A percentile compares a stretch with the other conserved stretches of the same genome.
Conservation (phyloP, 2,329 filamentous ascomycete genomes). For the Pseudocercospora musae region DNA sequence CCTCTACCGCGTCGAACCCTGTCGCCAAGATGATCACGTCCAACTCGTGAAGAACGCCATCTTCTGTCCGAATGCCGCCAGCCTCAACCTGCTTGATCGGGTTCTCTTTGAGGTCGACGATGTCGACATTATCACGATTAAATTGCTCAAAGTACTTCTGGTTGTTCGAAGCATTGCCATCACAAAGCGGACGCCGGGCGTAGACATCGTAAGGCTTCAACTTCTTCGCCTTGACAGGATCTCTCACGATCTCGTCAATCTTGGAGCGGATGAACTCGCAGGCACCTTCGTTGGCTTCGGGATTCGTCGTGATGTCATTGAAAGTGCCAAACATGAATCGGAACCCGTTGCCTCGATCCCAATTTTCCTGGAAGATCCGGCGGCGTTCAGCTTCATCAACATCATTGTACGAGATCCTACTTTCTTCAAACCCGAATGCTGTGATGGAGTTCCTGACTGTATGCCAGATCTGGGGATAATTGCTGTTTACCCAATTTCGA, state of each 20-base stretch:
- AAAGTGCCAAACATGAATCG: constrained; percentile 54
- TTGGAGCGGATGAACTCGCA: constrained; percentile 58
- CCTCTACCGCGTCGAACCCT: constrained; percentile 43
- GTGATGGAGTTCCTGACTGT: constrained; percentile 30
- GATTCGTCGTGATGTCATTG: constrained; percentile 49
- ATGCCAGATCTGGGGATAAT: constrained; percentile 36
- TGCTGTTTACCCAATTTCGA: constrained; percentile 33
- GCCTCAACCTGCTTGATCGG: constrained; percentile 49
- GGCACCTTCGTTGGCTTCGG: constrained; percentile 50
- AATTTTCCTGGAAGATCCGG: constrained; percentile 49
- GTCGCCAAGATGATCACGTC: constrained; percentile 47
- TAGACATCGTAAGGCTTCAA: constrained; percentile 52
- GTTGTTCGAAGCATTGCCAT: constrained; percentile 40
- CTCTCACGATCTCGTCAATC: constrained; percentile 49
- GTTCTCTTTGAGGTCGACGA: constrained; percentile 43
- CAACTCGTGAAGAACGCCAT: constrained; percentile 41
- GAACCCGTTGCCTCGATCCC: constrained; percentile 52
- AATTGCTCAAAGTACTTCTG: constrained; percentile 49
- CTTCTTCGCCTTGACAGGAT: constrained; percentile 50
- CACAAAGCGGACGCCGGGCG: constrained; percentile 39
- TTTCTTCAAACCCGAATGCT: constrained; percentile 37
- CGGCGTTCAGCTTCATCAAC: constrained; percentile 40
- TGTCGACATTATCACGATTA: constrained; percentile 42
- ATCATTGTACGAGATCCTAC: constrained; percentile 23
- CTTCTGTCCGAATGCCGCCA: constrained; percentile 47